Evolutionary conservation across 2,329 filamentous ascomycete genomes (phyloP), one percentile per base, ranked within the genome.

Genomic region (Calonectria pauciramosa): DNA sequence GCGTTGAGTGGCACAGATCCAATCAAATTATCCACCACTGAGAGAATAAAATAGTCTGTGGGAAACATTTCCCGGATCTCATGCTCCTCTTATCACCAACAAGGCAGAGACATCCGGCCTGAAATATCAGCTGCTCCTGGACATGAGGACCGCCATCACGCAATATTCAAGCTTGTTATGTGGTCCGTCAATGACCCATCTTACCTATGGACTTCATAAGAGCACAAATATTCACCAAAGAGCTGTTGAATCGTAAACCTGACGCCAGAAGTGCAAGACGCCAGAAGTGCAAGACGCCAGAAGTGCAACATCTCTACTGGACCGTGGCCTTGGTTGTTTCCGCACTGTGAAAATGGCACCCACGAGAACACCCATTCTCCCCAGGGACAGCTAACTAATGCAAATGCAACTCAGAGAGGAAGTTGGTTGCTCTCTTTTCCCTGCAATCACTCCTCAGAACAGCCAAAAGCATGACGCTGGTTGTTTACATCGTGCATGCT

Each of bases 11-110:
- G 44, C 71, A 67, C 65, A 69, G 70, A 76, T 70, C 36, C 51
- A n/a, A 36, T 54, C 44, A 49, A 63, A 73, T 73, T 73, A 41
- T 54, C 73, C 70, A 73, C 70, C 49, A 63, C 18, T 56, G 16
- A 49, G 30, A 38, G 30, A 64, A 47, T 30, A n/a, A 44, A n/a
- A 52, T 44, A 52, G 47, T 9, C 38, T 18, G 34, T 41, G 56
- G 70, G 34, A 63, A 30, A 64, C 52, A n/a, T 64, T 49, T 72
- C 59, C 70, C 54, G 13, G 16, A 18, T 54, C 16, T 54, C n/a
- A 32, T 32, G 1, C 14, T 16, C 51, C 28, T 32, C 32, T 32
- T 6, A 20, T 32, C 51, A n/a, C 16, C 28, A 8, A 18, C 7
- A 32, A 30, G 26, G 26, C 20, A 18, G 26, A 18, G 20, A n/a